Percentiles rank a stretch among this genome's conserved stretches.
phyloP scores from a whole-genome alignment of 495 filamentous ascomycete genomes.

The Penicillium steckii region DNA sequence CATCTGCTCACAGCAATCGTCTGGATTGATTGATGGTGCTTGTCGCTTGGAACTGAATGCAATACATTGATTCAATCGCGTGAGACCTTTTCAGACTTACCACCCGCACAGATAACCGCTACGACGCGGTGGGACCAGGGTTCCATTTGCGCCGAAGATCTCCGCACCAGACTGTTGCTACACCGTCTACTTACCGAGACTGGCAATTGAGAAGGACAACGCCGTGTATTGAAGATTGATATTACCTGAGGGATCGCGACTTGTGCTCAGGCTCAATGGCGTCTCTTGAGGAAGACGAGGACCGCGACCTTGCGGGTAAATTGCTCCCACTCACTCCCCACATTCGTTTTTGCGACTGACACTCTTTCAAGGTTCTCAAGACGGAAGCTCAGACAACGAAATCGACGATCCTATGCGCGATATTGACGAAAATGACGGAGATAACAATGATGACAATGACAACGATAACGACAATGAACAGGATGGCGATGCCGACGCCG shows the following conservation, averaged over 20 bases:
- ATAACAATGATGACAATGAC: slow-evolving; percentile 66
- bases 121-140: neutral
- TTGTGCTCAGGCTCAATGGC: slow-evolving; percentile 18
- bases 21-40: neutral
- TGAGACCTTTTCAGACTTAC: too few relatives aligned
- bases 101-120: too few relatives aligned
- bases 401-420: slow-evolving; percentile 68
- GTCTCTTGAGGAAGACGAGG: slow-evolving; percentile 50
- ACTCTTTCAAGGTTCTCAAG: slow-evolving; percentile 48
- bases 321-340: neutral
- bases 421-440: slow-evolving; percentile 55
- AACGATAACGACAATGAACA: slow-evolving; percentile 46
- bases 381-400: slow-evolving; percentile 69
- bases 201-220: neutral
- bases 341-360: neutral
- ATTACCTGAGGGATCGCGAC: neutral
- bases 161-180: neutral
- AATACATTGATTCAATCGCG: neutral
- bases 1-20: neutral
- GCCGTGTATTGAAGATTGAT: neutral
- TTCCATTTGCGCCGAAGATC: slow-evolving; percentile 1
- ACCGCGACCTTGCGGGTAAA: slow-evolving; percentile 54
- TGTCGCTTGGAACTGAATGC: neutral
- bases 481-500: slow-evolving; percentile 60
- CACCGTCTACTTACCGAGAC: neutral